Evolutionary conservation across 2,329 filamentous ascomycete genomes (phyloP), one percentile per base, ranked within the genome.

Genomic region (Aspergillus clavatus): DNA sequence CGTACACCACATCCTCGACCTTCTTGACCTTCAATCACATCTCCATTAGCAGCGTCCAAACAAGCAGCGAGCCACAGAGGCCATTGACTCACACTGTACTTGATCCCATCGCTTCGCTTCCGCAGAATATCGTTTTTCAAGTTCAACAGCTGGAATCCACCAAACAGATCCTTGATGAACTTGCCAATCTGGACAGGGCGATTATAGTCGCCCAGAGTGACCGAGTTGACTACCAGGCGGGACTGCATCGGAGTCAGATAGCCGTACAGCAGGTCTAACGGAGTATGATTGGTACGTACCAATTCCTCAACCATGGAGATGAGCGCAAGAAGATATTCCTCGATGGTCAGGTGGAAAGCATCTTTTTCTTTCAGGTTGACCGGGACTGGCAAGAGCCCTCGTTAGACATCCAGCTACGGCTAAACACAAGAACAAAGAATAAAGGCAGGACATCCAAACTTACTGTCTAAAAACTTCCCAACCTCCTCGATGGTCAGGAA

Each of bases 1-100:
- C 93, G 63, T 98, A 98, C 40, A 97, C 91, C 10, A 98, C 89
- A 63, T 97, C 93, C 74, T 98, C 93, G 10, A 96, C 89, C 67
- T 95, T 91, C 77, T 97, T 98, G 61, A 98, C 89, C 74, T 78
- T 42, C 39, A 35, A 5, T 16, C 10, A 54, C 31, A 16, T 12
- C 11, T 23, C 4, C n/a, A 19, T 53, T 26, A 54, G 44, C 38
- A 27, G 12, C 21, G 14, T 7, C 1, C 14, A 36, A 14, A 14
- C 42, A 37, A 23, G 41, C 14, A 35, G 10, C 5, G 5, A 12
- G 8, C 26, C n/a, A 42, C 24, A 46, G 28, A n/a, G 6, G 8
- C 14, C 24, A 24, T 7, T 12, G 40, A 60, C 72, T 50, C 62
- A 77, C 75, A 59, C 86, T 85, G 65, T 98, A 98, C 76, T 98